A percentile compares a stretch with the other conserved stretches of the same genome.
Conservation (phyloP, 1,284 basidiomycete genomes). For the Xanthoconium separans region DNA sequence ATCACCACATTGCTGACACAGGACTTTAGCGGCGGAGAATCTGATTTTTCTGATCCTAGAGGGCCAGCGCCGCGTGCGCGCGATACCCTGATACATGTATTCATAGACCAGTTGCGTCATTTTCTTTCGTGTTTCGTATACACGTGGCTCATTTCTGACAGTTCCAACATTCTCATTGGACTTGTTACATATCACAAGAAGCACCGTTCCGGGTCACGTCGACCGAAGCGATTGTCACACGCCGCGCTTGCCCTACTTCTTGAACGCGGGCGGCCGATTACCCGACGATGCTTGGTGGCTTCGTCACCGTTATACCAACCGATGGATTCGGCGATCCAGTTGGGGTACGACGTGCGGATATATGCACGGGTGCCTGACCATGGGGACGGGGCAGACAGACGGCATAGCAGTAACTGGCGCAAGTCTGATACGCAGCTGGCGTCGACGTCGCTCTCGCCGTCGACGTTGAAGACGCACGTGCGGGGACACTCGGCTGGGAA, state of each 20-base stretch:
- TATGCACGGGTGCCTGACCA: constrained; percentile 77
- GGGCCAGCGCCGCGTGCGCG: constrained; percentile 46
- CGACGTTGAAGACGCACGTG: constrained; percentile 16
- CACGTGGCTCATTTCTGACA: constrained; percentile 29
- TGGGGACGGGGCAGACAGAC: constrained; percentile 57
- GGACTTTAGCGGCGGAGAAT: constrained; percentile 38
- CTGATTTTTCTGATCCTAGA: constrained; percentile 42
- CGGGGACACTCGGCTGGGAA: constrained; percentile 35
- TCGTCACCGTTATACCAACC: constrained; percentile 83
- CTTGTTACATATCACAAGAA: constrained; percentile 64
- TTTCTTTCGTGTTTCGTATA: constrained; percentile 9
- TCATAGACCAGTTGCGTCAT: constrained; percentile 76
- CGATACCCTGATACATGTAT: constrained; percentile 75
- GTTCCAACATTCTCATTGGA: constrained; percentile 84
- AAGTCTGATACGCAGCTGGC: constrained; percentile 17
- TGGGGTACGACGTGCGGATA: constrained; percentile 80
- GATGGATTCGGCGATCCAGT: constrained; percentile 67
- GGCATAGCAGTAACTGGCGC: constrained; percentile 21
- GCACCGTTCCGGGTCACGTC: constrained; percentile 37
- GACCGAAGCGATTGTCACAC: constrained; percentile 56
- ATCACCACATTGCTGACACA: constrained; percentile 46
- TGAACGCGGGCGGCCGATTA: constrained; percentile 69
- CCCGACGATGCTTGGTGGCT: constrained; percentile 72
- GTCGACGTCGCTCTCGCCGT: neutral
- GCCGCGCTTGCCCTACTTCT: constrained; percentile 68